Percentiles rank a stretch among this genome's conserved stretches.
Evolutionary conservation across 108 stramenopile species (phyloP).

Genomic region (Skeletonema grethae): DNA sequence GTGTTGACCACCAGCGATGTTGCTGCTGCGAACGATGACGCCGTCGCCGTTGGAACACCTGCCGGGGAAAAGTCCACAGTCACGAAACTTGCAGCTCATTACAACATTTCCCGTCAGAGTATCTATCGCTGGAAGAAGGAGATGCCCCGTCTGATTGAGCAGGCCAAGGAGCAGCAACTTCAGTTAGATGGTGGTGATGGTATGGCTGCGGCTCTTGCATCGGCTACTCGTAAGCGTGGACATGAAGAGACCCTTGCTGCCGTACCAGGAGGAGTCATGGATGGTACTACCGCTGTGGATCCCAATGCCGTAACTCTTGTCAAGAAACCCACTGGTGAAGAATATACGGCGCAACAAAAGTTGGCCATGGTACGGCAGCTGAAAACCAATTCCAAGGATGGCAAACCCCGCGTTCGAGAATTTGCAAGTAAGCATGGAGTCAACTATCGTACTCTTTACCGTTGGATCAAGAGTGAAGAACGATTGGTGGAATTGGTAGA

Average conservation of each 20-base stretch:
- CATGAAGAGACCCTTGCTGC: not conserved
- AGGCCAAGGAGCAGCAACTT: not conserved
- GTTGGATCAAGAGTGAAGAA: conserved; percentile 15
- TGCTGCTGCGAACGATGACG: not conserved
- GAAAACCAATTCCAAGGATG: not conserved
- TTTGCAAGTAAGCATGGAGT: not conserved
- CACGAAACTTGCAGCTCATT: not conserved
- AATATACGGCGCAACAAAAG: conserved; percentile 2
- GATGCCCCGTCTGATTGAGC: not conserved
- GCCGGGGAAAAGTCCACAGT: not conserved
- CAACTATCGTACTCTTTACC: not conserved
- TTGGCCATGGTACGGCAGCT: not conserved
- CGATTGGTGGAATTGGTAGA: conserved; percentile 20
- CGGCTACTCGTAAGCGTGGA: not conserved
- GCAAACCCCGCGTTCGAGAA: not conserved
- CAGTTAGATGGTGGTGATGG: not conserved
- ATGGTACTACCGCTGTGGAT: not conserved
- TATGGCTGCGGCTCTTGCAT: not conserved
- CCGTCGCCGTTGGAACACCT: not conserved
- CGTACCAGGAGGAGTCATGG: not conserved
- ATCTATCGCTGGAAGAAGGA: conserved; percentile 45
- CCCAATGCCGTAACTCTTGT: not conserved
- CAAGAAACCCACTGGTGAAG: not conserved
- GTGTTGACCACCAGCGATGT: not conserved
- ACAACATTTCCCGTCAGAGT: conserved; percentile 8